Base-by-base conservation (phyloP, 805 yeast genomes). In the Ogataea pini region DNA sequence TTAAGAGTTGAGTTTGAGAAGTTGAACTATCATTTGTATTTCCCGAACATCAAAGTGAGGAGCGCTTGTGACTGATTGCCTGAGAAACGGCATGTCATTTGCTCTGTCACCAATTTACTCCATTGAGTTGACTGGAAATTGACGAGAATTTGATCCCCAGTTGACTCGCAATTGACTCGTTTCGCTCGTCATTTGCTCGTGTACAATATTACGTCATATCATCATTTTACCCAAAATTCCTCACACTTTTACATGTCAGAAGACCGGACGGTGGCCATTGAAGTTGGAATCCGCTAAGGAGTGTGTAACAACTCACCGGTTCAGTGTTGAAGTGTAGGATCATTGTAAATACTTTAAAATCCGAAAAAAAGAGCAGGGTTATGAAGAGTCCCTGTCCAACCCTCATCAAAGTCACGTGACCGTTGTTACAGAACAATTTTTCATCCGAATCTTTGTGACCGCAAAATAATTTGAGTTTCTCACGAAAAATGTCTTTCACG, bases 281-380 rank as follows among this genome's bases (percentile, higher is more conserved):
- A 71, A 70, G 75, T 68, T 65, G 76, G 77, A 71, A 75, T 72
- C 77, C 78, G 76, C 78, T 73, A 74, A 74, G 79, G 78, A 72
- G 71, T 72, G 74, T 68, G 72, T 65, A 64, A 68, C 68, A 67
- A 72, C 77, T 73, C 78, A 75, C 79, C 79, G 76, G 76, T 70
- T 70, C 73, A 69, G 70, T 70, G 72, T 36, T 28, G 31, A 28
- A 28, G 8, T 8, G 8, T 5, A 10, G 31, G 31, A 12, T 10
- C n/a, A 22, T 8, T 22, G 25, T 22, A 22, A 8, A 22, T 5
- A 22, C 25, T 22, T 5, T 22, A 22, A 8, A 22, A 8, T 6
- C 25, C 8, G 25, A 6, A 22, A n/a, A n/a, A n/a, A n/a, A n/a
- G n/a, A n/a, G n/a, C n/a, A n/a, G n/a, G n/a, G n/a, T n/a, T n/a